These are phyloP conservation scores for Suillus cothurnatus DNA, from an alignment of 768 basidiomycete genomes.

Conservation along the genomic window DNA sequence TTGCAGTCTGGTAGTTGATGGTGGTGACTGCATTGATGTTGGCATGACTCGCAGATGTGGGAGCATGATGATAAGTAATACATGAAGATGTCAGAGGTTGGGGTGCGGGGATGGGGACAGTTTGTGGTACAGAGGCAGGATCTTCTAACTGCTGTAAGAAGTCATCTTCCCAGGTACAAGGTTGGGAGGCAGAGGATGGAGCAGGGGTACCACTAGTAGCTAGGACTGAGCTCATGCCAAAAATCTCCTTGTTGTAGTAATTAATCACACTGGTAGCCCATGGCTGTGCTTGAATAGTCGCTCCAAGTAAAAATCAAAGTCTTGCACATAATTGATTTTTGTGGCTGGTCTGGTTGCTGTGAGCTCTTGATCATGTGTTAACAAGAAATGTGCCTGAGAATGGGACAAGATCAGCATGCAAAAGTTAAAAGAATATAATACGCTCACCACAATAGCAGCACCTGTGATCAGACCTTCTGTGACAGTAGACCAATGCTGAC, in stretches of 20 bases:
- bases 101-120: not conserved
- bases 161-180: constrained; percentile 1
- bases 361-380: no score
- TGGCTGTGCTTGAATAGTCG: constrained; percentile 1
- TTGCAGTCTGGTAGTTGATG: not conserved
- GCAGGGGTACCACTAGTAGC: not conserved
- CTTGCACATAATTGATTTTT: not conserved
- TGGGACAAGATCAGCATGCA: no score
- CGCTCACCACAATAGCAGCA: not conserved
- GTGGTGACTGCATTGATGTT: not conserved
- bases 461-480: not conserved
- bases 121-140: not conserved
- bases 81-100: not conserved
- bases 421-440: not conserved
- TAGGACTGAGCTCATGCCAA: not conserved
- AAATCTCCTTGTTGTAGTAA: not conserved
- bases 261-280: not conserved
- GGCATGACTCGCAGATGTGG: not conserved
- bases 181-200: not conserved
- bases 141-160: constrained; percentile 1
- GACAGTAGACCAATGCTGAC: constrained; percentile 3
- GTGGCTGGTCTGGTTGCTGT: no score
- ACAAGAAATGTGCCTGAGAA: no score
- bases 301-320: constrained; percentile 9
- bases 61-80: not conserved